These are phyloP conservation scores for Erodium texanum DNA, from an alignment of 441 rosid genomes.

Conservation along the genomic window DNA sequence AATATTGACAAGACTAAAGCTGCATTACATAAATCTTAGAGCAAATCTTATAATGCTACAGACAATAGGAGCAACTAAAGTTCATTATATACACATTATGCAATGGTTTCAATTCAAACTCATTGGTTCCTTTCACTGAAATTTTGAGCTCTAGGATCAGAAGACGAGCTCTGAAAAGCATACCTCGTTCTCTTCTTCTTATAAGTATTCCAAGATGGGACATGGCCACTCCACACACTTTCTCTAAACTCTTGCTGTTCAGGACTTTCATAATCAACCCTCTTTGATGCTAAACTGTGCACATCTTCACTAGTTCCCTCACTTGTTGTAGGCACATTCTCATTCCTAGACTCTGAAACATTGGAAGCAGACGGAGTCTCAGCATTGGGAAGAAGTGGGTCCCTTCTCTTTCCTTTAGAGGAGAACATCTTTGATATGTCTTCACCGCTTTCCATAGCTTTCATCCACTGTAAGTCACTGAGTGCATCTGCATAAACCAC, in stretches of 20 bases:
- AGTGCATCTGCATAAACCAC: slow-evolving; percentile 70
- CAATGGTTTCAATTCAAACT: slow-evolving; percentile 12
- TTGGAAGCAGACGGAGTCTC: background rate
- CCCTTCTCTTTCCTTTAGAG: slow-evolving; percentile 22
- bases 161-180: slow-evolving; percentile 52
- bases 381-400: slow-evolving; percentile 3
- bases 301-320: slow-evolving; percentile 18
- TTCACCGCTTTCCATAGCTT: slow-evolving; percentile 86
- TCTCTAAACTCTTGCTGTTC: slow-evolving; percentile 31
- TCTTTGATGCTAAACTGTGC: slow-evolving; percentile 18
- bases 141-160: slow-evolving; percentile 70
- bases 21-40: background rate
- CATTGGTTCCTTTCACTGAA: slow-evolving; percentile 51
- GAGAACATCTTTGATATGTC: slow-evolving; percentile 39
- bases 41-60: background rate
- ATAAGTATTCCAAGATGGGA: slow-evolving; percentile 70
- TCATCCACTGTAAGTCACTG: slow-evolving; percentile 83
- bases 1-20: background rate
- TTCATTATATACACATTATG: background rate
- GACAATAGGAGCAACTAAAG: background rate
- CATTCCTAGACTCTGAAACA: slow-evolving; percentile 5
- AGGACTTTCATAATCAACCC: slow-evolving; percentile 29
- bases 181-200: slow-evolving; percentile 85
- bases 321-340: slow-evolving; percentile 11
- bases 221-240: slow-evolving; percentile 36